phyloP scores from a whole-genome alignment of 176 grass and related monocot genomes.

The Alopecurus myosuroides region DNA sequence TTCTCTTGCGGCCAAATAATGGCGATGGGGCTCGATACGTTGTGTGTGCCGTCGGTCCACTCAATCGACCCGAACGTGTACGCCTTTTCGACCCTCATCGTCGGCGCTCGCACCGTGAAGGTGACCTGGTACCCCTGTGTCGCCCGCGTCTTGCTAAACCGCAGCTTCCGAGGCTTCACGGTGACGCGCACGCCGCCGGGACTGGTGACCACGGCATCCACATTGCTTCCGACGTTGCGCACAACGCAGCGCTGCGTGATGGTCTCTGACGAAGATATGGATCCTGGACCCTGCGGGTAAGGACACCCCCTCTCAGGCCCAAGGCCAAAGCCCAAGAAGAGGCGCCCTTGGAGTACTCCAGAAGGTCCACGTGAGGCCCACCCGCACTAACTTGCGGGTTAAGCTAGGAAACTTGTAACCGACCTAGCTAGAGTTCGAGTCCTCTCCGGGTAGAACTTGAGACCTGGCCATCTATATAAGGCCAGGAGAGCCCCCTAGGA shows the following conservation, averaged over 20 bases:
- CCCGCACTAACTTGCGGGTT: too few species aligned
- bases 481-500: too few species aligned
- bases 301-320: too few species aligned
- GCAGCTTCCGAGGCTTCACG: conserved; percentile 36
- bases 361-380: too few species aligned
- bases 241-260: conserved; percentile 42
- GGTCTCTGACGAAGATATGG: too few species aligned
- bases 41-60: conserved; percentile 32
- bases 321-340: too few species aligned
- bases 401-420: too few species aligned
- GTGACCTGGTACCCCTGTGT: background rate
- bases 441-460: too few species aligned
- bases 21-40: conserved; percentile 21
- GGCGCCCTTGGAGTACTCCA: too few species aligned
- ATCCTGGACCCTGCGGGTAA: too few species aligned
- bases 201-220: background rate
- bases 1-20: background rate
- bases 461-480: too few species aligned
- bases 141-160: conserved; percentile 9
- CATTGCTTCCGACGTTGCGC: conserved; percentile 35
- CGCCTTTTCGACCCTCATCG: background rate
- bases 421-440: too few species aligned
- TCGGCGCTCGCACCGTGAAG: background rate
- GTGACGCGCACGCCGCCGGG: conserved; percentile 43
- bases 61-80: conserved; percentile 26